Conservation (phyloP, 164 flowering plant genomes). For the Dillenia suffruticosa region DNA sequence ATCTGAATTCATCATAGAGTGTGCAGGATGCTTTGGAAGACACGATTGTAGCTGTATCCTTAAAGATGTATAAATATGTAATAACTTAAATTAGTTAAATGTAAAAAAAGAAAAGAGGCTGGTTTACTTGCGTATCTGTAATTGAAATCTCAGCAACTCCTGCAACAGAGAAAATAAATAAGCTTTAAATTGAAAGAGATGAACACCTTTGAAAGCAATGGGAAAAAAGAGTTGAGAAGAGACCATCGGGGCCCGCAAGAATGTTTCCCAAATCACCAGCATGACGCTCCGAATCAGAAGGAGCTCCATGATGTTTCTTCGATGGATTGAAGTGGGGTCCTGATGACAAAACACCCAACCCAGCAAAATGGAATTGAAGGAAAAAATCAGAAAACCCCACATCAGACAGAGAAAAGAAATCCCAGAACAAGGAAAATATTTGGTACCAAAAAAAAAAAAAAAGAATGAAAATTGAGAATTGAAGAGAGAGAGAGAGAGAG, state of each 20-base stretch:
- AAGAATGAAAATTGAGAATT: not conserved
- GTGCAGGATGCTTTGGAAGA: too few relatives aligned
- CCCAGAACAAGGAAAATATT: not conserved
- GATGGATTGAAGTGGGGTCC: slow-evolving; percentile 91
- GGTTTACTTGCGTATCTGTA: slow-evolving; percentile 49
- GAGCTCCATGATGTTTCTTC: slow-evolving; percentile 79
- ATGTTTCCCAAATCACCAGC: slow-evolving; percentile 96
- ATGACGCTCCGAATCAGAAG: slow-evolving; percentile 58
- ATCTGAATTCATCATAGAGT: too few relatives aligned
- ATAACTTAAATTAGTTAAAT: too few relatives aligned
- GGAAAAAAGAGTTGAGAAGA: not conserved
- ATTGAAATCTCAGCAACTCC: slow-evolving; percentile 80
- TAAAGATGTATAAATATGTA: too few relatives aligned
- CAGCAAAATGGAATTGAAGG: slow-evolving; percentile 1
- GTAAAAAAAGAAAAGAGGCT: not conserved
- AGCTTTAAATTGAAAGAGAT: not conserved
- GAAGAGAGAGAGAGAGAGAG: too few relatives aligned
- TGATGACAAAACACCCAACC: slow-evolving; percentile 9
- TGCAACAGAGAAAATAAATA: slow-evolving; percentile 19
- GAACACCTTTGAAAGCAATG: not conserved
- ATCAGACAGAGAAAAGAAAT: not conserved
- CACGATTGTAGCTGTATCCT: too few relatives aligned
- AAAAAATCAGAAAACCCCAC: not conserved
- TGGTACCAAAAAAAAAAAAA: not conserved
- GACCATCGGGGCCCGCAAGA: slow-evolving; percentile 72